phyloP scores from a whole-genome alignment of 805 yeast genomes.

The Nakazawaea sp. region DNA sequence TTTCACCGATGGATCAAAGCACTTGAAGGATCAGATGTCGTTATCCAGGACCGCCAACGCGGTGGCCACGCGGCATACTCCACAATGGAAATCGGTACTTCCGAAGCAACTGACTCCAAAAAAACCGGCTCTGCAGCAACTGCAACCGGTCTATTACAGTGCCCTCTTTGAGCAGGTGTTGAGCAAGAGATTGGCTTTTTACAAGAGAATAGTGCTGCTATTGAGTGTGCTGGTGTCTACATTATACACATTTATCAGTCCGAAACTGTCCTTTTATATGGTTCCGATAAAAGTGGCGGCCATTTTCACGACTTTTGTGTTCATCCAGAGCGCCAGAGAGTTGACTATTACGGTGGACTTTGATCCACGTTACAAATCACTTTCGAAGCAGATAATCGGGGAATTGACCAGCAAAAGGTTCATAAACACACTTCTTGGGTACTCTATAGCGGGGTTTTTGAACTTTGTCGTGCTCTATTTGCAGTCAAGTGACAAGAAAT shows the following conservation, averaged over 20 bases:
- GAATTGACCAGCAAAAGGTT: conserved; percentile 18
- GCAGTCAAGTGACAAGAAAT: conserved; percentile 14
- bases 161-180: conserved; percentile 18
- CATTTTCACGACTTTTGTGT: conserved; percentile 22
- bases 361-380: conserved; percentile 16
- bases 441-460: conserved; percentile 15
- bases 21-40: too few relatives aligned
- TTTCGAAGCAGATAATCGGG: conserved; percentile 19
- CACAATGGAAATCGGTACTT: not conserved
- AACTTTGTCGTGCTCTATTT: conserved; percentile 15
- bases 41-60: too few relatives aligned
- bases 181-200: conserved; percentile 21
- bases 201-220: conserved; percentile 13
- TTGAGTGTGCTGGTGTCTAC: conserved; percentile 18
- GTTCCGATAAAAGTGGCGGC: conserved; percentile 19
- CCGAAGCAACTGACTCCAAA: not conserved
- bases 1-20: too few relatives aligned
- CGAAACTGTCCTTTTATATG: conserved; percentile 14
- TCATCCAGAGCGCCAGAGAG: conserved; percentile 23
- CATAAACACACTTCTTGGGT: conserved; percentile 16
- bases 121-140: not conserved
- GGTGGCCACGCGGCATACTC: too few relatives aligned
- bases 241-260: conserved; percentile 14
- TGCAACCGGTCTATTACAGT: conserved; percentile 4
- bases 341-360: conserved; percentile 18